Evolutionary conservation across 2,329 filamentous ascomycete species (phyloP).

Genomic region (Fusarium nodosum): DNA sequence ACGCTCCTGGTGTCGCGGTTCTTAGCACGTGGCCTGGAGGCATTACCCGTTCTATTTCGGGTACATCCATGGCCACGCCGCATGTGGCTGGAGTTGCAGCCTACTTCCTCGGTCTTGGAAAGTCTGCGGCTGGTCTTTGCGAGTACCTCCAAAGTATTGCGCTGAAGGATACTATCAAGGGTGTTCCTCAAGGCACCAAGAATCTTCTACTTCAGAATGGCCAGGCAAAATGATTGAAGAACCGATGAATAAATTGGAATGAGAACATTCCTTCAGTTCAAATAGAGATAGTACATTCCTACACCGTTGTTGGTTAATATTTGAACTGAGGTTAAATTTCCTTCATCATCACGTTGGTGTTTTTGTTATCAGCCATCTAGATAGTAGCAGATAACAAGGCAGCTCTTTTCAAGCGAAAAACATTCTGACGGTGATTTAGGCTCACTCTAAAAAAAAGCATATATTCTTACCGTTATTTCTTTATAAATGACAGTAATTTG

Average conservation of each 20-base stretch:
- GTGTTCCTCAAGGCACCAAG: conserved; percentile 9
- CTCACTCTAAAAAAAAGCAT: no score
- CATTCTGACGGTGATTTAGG: no score
- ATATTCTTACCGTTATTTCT: no score
- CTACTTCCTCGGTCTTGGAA: conserved; percentile 18
- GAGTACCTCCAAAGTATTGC: conserved; percentile 18
- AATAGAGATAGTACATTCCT: no score
- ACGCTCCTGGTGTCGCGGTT: not conserved
- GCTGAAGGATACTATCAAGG: not conserved
- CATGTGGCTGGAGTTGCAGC: conserved; percentile 9
- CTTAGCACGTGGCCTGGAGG: not conserved
- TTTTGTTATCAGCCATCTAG: no score
- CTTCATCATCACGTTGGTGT: no score
- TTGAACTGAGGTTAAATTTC: no score
- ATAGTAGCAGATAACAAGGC: no score
- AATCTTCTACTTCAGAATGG: conserved; percentile 9
- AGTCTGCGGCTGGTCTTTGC: not conserved
- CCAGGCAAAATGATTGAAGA: not conserved
- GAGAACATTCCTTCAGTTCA: accelerated
- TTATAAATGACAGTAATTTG: no score
- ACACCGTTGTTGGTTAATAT: no score
- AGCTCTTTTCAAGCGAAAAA: no score
- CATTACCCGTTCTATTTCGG: not conserved
- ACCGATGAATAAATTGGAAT: not conserved
- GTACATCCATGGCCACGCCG: conserved; percentile 15